Conservation (phyloP, 169 alveolate genomes). For the Amoebophrya sp. region DNA sequence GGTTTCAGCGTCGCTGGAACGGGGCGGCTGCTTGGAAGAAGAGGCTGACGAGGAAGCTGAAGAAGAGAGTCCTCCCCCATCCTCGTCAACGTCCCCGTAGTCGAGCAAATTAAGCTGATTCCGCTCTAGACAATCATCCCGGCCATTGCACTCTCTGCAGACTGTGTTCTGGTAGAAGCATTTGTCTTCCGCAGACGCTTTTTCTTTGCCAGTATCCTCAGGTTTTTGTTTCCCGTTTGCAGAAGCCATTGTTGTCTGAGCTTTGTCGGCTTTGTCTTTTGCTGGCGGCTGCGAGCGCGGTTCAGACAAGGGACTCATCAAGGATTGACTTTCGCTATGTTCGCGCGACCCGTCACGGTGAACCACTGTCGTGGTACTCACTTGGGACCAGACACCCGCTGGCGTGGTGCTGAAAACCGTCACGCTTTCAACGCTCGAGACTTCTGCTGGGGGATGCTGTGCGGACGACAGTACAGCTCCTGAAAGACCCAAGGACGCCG, state of each 20-base stretch:
- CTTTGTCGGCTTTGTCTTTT: not conserved
- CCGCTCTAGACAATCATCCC: not conserved
- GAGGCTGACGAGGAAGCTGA: not conserved
- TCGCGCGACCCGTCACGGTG: no score
- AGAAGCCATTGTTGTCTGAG: no score
- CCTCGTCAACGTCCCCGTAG: not conserved
- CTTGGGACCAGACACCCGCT: not conserved
- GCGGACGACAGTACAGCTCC: no score
- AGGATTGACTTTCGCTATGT: no score
- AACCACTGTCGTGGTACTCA: not conserved
- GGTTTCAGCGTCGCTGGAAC: not conserved
- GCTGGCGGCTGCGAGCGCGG: not conserved
- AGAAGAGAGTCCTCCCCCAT: not conserved
- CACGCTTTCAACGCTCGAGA: not conserved
- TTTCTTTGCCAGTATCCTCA: no score
- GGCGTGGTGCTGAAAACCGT: not conserved
- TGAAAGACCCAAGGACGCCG: no score
- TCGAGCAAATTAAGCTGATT: not conserved
- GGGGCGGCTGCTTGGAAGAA: not conserved
- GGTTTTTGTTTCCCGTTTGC: no score
- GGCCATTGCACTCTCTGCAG: not conserved
- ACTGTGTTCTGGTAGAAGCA: not conserved
- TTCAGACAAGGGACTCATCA: no score
- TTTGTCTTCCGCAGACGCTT: not conserved
- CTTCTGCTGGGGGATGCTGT: no score